Evolutionary conservation across 2,329 filamentous ascomycete species (phyloP), one percentile per base, ranked within the genome.

Genomic region (Aspergillus calidoustus): DNA sequence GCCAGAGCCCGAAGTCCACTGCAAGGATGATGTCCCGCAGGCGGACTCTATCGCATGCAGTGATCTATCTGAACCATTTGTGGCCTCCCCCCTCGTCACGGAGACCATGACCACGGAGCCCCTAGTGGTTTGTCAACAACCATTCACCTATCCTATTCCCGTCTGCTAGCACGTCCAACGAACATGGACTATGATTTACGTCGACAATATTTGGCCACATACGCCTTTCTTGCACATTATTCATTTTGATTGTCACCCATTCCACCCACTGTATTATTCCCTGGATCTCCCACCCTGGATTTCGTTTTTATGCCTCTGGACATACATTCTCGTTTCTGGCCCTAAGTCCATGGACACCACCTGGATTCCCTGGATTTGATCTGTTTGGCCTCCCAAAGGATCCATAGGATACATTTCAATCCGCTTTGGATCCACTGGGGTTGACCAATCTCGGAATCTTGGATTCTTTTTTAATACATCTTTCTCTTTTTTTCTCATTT

Each of bases 1-100:
- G 31, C 72, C 72, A 59, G 69, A 74, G 25, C 70, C 72, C 25
- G 71, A 73, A 28, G 63, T 67, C 22, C 69, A 71, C 57, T 69
- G 68, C 65, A 75, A 75, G 57, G 67, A 69, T 38, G 69, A 72
- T 13, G 71, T 74, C 51, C 69, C 73, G 23, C 66, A 70, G 25
- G 59, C 72, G 50, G 67, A 70, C 44, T 65, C 70, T 22, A 63
- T 72, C 52, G 65, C 67, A 34, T 68, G 74, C 56, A 67, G 65
- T 59, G 70, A 72, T 41, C 63, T 71, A 28, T 68, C 69, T 25
- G 74, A 73, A 59, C 74, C 75, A 50, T 67, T 71, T 7, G 52
- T 70, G 22, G 59, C 34, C 9, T 6, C 2, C 13, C 34, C 34
- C 6, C 13, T 38, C 34, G 9, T 38, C 34, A 15, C 34, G 9